Conservation (phyloP, 2,329 filamentous ascomycete species). For the Exserohilum rostratum region DNA sequence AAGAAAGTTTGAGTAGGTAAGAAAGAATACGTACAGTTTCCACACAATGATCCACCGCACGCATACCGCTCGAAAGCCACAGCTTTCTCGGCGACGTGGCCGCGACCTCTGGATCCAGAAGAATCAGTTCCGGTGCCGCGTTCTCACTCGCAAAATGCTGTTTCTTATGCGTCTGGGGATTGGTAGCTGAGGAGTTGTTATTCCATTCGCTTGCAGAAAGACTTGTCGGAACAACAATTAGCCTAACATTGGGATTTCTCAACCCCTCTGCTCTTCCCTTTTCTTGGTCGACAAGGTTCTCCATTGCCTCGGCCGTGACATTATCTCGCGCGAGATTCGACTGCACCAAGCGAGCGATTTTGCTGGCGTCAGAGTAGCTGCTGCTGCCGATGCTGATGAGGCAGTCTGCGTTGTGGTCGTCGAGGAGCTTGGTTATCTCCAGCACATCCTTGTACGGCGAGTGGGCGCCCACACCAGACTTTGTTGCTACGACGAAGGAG, state of each 20-base stretch:
- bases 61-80: slow-evolving; percentile 36
- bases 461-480: slow-evolving; percentile 29
- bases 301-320: slow-evolving; percentile 29
- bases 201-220: slow-evolving; percentile 37
- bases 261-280: slow-evolving; percentile 20
- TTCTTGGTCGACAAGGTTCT: slow-evolving; percentile 26
- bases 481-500: slow-evolving; percentile 20
- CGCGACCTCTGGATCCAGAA: slow-evolving; percentile 32
- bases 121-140: slow-evolving; percentile 26
- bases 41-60: slow-evolving; percentile 39
- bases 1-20: not conserved
- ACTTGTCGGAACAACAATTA: slow-evolving; percentile 33
- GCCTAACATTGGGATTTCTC: slow-evolving; percentile 20
- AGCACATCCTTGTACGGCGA: slow-evolving; percentile 33
- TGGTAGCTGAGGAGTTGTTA: slow-evolving; percentile 26
- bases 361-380: slow-evolving; percentile 37
- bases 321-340: slow-evolving; percentile 18
- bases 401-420: slow-evolving; percentile 25
- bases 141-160: slow-evolving; percentile 30
- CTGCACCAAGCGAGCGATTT: slow-evolving; percentile 32
- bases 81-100: slow-evolving; percentile 31
- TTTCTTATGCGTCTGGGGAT: slow-evolving; percentile 29
- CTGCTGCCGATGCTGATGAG: slow-evolving; percentile 32
- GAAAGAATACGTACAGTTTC: slow-evolving; percentile 22
- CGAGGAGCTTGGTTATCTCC: slow-evolving; percentile 22